Conservation (phyloP, 768 basidiomycete species). For the Cantharellus anzutake region DNA sequence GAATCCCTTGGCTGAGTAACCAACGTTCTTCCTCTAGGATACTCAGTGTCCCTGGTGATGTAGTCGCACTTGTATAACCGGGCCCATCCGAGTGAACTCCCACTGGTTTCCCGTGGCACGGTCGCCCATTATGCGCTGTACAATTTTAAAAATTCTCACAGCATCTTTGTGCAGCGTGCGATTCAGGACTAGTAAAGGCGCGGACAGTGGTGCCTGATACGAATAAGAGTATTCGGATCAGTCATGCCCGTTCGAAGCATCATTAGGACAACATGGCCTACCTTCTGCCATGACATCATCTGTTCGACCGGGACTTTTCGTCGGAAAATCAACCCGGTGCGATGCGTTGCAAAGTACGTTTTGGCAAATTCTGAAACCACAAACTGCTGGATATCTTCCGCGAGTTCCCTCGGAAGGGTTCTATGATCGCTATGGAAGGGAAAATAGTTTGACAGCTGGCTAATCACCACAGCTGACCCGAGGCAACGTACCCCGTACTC, state of each 20-base stretch:
- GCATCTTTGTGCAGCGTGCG: conserved; percentile 54
- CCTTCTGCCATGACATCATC: conserved; percentile 88
- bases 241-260: neutral
- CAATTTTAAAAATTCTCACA: conserved; percentile 68
- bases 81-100: conserved; percentile 24
- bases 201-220: conserved; percentile 38
- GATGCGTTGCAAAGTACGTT: conserved; percentile 78
- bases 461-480: neutral
- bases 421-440: conserved; percentile 40
- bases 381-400: conserved; percentile 73
- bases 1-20: conserved; percentile 62
- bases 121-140: conserved; percentile 90
- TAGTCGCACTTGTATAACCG: conserved; percentile 18
- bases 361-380: conserved; percentile 69
- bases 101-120: conserved; percentile 49
- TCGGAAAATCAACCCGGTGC: conserved; percentile 74
- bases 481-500: conserved; percentile 39
- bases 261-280: conserved; percentile 11
- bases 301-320: conserved; percentile 65
- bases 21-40: conserved; percentile 68
- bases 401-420: conserved; percentile 59
- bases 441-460: neutral
- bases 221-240: neutral
- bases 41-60: conserved; percentile 16
- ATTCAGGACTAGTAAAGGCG: conserved; percentile 57